Evolutionary conservation across 1,139 yeast species (phyloP).

Genomic region (Candida sanyaensis): DNA sequence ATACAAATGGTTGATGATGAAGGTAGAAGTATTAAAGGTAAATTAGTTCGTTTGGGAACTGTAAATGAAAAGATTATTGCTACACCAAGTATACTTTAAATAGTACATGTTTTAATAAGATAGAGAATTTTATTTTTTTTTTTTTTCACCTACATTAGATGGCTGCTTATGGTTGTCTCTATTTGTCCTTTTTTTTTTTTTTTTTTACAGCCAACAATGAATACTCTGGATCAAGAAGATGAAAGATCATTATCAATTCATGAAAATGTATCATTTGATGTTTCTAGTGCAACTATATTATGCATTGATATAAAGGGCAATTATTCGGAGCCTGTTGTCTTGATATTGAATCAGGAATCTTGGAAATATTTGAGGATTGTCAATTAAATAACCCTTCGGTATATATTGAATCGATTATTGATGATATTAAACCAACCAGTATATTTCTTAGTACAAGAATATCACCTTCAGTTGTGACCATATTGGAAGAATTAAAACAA

Average conservation of each 20-base stretch:
- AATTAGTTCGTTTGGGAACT: slow-evolving; percentile 61
- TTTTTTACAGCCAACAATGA: slow-evolving; percentile 1
- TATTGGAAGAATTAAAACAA: slow-evolving; percentile 7
- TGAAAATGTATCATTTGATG: slow-evolving; percentile 6
- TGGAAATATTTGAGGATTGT: slow-evolving; percentile 13
- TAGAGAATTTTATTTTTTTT: neutral
- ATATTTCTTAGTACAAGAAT: slow-evolving; percentile 13
- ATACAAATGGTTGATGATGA: slow-evolving; percentile 37
- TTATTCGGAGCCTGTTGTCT: slow-evolving; percentile 13
- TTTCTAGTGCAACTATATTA: slow-evolving; percentile 7
- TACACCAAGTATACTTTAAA: slow-evolving; percentile 36
- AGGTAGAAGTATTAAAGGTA: slow-evolving; percentile 37
- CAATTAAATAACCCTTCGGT: slow-evolving; percentile 8
- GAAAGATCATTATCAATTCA: neutral
- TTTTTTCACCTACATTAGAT: neutral
- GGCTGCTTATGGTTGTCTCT: neutral
- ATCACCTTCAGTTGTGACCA: slow-evolving; percentile 3
- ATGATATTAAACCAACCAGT: slow-evolving; percentile 12
- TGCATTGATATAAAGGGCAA: slow-evolving; percentile 10
- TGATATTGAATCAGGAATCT: slow-evolving; percentile 4
- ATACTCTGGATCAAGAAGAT: neutral
- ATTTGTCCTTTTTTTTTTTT: neutral
- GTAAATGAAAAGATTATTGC: slow-evolving; percentile 58
- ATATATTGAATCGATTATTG: slow-evolving; percentile 12
- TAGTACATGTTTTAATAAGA: neutral